These are phyloP conservation scores for Albifimbria verrucaria DNA, from an alignment of 2,329 filamentous ascomycete genomes.

Conservation along the genomic window DNA sequence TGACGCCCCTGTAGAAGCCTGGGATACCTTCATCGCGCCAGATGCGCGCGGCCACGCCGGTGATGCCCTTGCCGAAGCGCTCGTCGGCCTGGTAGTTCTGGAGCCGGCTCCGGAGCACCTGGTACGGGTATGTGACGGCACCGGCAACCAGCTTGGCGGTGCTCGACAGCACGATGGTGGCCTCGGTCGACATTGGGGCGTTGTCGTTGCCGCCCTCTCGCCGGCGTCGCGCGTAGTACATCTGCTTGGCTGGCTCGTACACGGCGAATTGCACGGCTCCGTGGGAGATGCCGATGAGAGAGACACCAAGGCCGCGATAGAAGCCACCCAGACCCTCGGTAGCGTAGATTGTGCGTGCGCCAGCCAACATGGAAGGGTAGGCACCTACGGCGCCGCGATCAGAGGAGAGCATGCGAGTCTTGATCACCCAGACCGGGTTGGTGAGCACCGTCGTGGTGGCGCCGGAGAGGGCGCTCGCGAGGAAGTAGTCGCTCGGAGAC, in stretches of 20 bases:
- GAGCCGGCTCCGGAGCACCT: slow-evolving; percentile 82
- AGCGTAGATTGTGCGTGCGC: slow-evolving; percentile 62
- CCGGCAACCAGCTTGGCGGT: slow-evolving; percentile 84
- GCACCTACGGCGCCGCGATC: slow-evolving; percentile 71
- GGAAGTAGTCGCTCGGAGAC: slow-evolving; percentile 70
- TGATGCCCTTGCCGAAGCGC: slow-evolving; percentile 66
- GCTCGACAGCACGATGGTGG: slow-evolving; percentile 78
- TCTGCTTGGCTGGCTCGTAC: slow-evolving; percentile 69
- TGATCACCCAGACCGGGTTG: slow-evolving; percentile 97
- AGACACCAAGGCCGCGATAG: slow-evolving; percentile 81
- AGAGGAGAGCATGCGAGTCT: slow-evolving; percentile 93
- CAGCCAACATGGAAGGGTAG: slow-evolving; percentile 74
- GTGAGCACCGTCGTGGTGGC: slow-evolving; percentile 76
- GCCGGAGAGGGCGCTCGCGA: slow-evolving; percentile 69
- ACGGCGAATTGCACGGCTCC: slow-evolving; percentile 95
- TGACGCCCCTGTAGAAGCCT: slow-evolving; percentile 89
- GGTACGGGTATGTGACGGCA: slow-evolving; percentile 90
- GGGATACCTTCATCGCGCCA: slow-evolving; percentile 75
- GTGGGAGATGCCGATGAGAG: slow-evolving; percentile 82
- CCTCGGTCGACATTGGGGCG: slow-evolving; percentile 59
- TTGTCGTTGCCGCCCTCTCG: slow-evolving; percentile 9
- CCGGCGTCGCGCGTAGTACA: slow-evolving; percentile 49
- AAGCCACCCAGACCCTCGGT: slow-evolving; percentile 77
- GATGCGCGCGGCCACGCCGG: slow-evolving; percentile 69
- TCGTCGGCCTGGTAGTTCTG: slow-evolving; percentile 83